Base-by-base conservation (phyloP, 1,284 basidiomycete species). In the Calocybe gambosa region DNA sequence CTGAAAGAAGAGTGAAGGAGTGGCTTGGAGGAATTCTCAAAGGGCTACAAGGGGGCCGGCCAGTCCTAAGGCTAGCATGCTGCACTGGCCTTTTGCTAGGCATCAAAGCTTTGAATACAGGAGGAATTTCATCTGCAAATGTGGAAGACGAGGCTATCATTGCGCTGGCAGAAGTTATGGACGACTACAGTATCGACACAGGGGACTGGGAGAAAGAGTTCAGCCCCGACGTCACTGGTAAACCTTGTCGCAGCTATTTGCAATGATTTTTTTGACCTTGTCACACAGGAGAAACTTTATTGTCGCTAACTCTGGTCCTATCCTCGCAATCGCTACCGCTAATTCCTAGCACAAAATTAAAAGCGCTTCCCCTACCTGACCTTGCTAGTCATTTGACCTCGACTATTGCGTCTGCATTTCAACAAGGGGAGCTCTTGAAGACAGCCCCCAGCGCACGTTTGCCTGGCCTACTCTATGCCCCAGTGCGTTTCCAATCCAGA, bases 151-250 rank as follows among this genome's bases (percentile, higher is more conserved):
- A 83, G 56, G 59, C 79, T 20, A 69, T 88, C 13, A 66, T 89
- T 25, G 75, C 81, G 3, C 67, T 86, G 26, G 85, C 86, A 6
- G 85, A 88, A 58, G 73, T 80, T 6, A 75, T 86, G 60, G 85
- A 88, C 52, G 63, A 62, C 16, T 58, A 61, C 21, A 55, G 53
- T 13, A 47, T 55, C 20, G 56, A 61, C 9, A 61, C 63, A 2
- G 64, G 64, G 29, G 75, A 73, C 26, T 88, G 85, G 85, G 78
- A 80, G 56, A 72, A 66, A 39, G 83, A 88, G 55, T 87, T 86
- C 57, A 70, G 71, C 44, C 71, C 73, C 16, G 63, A 65, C 13
- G 65, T 67, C 4, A 68, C 75, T 52, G 65, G 63, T 55, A 57
- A 51, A 61, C 61, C 53, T 43, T 29, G 20, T 52, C 13, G 34